Evolutionary conservation across 768 basidiomycete species (phyloP), one percentile per base, ranked within the genome.

Genomic region (Aureoboletus auriporus): DNA sequence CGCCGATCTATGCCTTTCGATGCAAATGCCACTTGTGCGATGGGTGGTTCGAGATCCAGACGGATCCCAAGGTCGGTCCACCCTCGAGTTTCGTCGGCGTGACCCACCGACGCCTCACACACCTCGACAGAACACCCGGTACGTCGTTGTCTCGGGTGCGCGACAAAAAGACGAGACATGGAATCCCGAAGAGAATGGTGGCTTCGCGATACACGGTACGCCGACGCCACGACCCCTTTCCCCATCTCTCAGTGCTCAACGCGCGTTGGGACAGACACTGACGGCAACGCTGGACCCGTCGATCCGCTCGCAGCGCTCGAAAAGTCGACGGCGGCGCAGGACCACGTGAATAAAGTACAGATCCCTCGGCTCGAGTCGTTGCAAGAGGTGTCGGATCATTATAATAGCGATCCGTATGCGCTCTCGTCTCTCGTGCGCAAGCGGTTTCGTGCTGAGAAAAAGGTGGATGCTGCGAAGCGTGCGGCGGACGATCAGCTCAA

Each of bases 11-110:
- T 64, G 89, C 86, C 6, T 99, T 99, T 67, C 79, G 93, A 39
- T 98, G 96, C 70, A 99, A 99, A 78, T 99, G 95, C 62, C 94
- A 97, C 66, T 71, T 97, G 1, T 98, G 96, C 62, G 82, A 83
- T 54, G 85, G 84, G n/a, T 95, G 93, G 93, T 97, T 98, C 55
- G 94, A 96, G 71, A 93, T 99, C 44, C 81, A 94, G 55, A 98
- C 96, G 8, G 95, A 99, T 61, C 95, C 95, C 3, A 87, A 97
- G 84, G 94, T 90, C 55, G 43, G 42, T 36, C 29, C 11, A 3
- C 12, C 1, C 31, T 12, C 31, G 30, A 12, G 30, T 6, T 9
- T 13, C 10, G 6, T 11, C 33, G 33, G 10, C 11, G 33, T 33
- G 11, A 14, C 33, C 11, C 33, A 33, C 33, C 30, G 5, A 8